Conservation (phyloP, 2,329 filamentous ascomycete genomes). For the Monosporascus sp. region DNA sequence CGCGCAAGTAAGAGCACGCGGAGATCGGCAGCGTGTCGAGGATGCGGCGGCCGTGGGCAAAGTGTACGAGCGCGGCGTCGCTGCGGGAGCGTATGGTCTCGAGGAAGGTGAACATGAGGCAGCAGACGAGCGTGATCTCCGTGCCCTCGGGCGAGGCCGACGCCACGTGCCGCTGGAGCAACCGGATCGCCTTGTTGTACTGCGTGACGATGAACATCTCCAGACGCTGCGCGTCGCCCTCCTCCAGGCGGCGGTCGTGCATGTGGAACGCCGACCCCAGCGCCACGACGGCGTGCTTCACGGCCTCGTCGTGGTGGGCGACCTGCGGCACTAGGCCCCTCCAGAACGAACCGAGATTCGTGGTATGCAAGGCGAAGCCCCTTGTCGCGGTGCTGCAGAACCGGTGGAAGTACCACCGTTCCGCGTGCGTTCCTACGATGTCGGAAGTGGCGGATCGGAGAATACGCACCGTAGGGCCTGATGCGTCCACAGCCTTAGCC, state of each 20-base stretch:
- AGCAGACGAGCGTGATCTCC: constrained; percentile 26
- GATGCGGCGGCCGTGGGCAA: constrained; percentile 25
- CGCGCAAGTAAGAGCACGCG: too few species aligned
- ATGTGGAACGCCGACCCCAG: constrained; percentile 15
- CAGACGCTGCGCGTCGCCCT: constrained; percentile 4
- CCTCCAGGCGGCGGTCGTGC: too few species aligned
- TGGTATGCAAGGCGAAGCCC: constrained; percentile 22
- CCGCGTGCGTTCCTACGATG: constrained; percentile 28
- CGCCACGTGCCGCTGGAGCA: constrained; percentile 21
- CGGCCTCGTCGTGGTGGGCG: constrained; percentile 22
- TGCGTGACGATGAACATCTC: constrained; percentile 29
- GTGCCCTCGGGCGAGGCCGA: constrained; percentile 18
- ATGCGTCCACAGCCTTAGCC: constrained; percentile 20
- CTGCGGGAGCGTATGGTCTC: constrained; percentile 23
- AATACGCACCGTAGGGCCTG: constrained; percentile 19
- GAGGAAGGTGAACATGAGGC: constrained; percentile 26
- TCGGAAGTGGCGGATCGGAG: constrained; percentile 30
- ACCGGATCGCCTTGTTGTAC: constrained; percentile 31
- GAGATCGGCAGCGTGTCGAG: constrained; percentile 21
- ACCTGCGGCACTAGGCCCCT: constrained; percentile 23
- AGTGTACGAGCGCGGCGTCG: constrained; percentile 20
- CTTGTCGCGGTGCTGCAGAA: constrained; percentile 26
- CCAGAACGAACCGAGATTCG: constrained; percentile 26
- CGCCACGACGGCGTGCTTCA: constrained; percentile 29
- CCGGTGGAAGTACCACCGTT: constrained; percentile 30